phyloP scores from a whole-genome alignment of 2,329 filamentous ascomycete genomes.

The Capronia americana region DNA sequence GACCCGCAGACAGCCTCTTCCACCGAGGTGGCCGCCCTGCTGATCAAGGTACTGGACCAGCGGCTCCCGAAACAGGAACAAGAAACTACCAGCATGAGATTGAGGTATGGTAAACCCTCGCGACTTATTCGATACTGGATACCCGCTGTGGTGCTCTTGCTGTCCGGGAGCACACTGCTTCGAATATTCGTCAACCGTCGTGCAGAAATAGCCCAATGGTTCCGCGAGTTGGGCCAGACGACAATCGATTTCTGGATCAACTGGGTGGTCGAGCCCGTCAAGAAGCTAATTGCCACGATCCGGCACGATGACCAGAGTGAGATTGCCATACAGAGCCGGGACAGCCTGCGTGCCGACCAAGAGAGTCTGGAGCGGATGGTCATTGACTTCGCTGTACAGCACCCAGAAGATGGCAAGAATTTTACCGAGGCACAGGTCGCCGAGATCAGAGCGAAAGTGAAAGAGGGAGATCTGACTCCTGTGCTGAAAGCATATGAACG shows the following conservation, averaged over 20 bases:
- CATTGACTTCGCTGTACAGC: constrained; percentile 89
- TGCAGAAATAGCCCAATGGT: constrained; percentile 79
- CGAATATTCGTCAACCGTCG: constrained; percentile 75
- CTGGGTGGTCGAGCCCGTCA: constrained; percentile 87
- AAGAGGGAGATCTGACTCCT: constrained; percentile 90
- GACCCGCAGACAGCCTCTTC: constrained; percentile 33
- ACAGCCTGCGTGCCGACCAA: constrained; percentile 86
- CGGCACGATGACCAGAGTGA: constrained; percentile 91
- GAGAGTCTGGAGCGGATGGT: constrained; percentile 97
- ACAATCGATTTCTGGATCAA: constrained; percentile 91
- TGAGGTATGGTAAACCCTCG: constrained; percentile 76
- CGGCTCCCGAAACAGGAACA: constrained; percentile 71
- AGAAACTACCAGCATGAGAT: constrained; percentile 62
- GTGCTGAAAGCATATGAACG: constrained; percentile 90
- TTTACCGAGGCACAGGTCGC: constrained; percentile 73
- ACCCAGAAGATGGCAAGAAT: constrained; percentile 63
- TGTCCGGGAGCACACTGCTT: constrained; percentile 87
- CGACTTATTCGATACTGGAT: constrained; percentile 86
- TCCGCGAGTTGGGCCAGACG: constrained; percentile 78
- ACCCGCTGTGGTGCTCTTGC: constrained; percentile 70
- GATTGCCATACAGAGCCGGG: constrained; percentile 94
- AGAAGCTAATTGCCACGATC: constrained; percentile 87
- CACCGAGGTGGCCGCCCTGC: constrained; percentile 43
- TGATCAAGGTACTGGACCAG: constrained; percentile 66
- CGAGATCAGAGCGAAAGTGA: constrained; percentile 78